Percentiles rank a stretch among this genome's conserved stretches.
Evolutionary conservation across 1,139 yeast genomes (phyloP).

Genomic region (Dujonia santamariae): DNA sequence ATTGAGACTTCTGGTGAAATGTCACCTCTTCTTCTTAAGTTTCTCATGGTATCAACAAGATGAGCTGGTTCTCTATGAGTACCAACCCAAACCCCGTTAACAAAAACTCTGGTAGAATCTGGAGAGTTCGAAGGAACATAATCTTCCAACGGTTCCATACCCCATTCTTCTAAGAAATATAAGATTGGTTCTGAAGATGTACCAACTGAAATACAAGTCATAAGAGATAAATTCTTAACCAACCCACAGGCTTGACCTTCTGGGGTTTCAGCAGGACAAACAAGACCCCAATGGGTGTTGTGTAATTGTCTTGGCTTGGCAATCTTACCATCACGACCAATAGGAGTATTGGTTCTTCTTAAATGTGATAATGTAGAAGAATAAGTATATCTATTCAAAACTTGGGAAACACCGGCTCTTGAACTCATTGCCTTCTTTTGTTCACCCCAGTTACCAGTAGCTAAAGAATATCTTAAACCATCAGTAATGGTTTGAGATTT

Average conservation of each 20-base stretch:
- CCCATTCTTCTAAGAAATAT: slow-evolving; percentile 97
- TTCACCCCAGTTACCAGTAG: slow-evolving; percentile 99
- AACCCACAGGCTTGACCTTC: slow-evolving; percentile 99
- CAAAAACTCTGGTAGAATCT: slow-evolving; percentile 90
- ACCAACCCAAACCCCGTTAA: slow-evolving; percentile 99
- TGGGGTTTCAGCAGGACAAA: slow-evolving; percentile 99
- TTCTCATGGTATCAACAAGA: slow-evolving; percentile 86
- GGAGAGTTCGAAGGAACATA: slow-evolving; percentile 92
- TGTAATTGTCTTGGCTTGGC: slow-evolving; percentile 99
- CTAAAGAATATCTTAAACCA: slow-evolving; percentile 94
- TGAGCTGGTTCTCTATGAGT: slow-evolving; percentile 94
- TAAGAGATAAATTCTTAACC: slow-evolving; percentile 90
- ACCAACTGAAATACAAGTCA: slow-evolving; percentile 98
- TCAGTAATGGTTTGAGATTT: slow-evolving; percentile 96
- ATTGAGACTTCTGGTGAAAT: slow-evolving; percentile 95
- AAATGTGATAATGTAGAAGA: slow-evolving; percentile 96
- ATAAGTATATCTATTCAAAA: slow-evolving; percentile 93
- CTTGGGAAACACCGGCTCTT: slow-evolving; percentile 99
- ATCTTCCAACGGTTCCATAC: slow-evolving; percentile 96
- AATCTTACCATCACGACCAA: slow-evolving; percentile 97
- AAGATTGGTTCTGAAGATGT: slow-evolving; percentile 94
- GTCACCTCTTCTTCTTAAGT: slow-evolving; percentile 92
- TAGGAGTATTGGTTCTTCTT: slow-evolving; percentile 98
- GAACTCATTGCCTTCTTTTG: slow-evolving; percentile 99
- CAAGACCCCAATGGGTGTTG: slow-evolving; percentile 99